A percentile compares a stretch with the other conserved stretches of the same genome.
phyloP scores from a whole-genome alignment of 306 rosid genomes.

The Pachyrhizus erosus region DNA sequence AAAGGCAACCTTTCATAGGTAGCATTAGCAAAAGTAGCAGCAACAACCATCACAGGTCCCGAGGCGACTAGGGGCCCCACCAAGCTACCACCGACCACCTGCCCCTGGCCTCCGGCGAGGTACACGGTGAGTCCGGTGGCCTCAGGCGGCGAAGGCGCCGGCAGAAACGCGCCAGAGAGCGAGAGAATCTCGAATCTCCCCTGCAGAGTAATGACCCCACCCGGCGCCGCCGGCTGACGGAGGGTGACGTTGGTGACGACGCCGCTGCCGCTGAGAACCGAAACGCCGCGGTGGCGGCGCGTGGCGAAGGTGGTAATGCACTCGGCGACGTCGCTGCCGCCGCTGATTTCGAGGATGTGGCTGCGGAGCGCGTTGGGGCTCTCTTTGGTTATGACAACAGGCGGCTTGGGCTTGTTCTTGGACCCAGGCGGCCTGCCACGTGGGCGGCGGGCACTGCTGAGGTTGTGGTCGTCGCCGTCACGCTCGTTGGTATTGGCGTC shows the following conservation, averaged over 20 bases:
- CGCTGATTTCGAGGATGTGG: constrained; percentile 75
- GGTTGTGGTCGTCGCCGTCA: constrained; percentile 2
- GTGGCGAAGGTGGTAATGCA: constrained; percentile 69
- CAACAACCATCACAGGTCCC: constrained; percentile 78
- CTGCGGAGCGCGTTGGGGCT: constrained; percentile 80
- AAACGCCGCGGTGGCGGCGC: constrained; percentile 82
- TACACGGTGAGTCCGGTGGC: constrained; percentile 71
- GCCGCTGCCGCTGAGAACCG: constrained; percentile 82
- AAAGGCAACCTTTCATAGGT: constrained; percentile 77
- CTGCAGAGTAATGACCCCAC: constrained; percentile 60
- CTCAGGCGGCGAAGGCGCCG: constrained; percentile 80
- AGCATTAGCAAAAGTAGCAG: constrained; percentile 82
- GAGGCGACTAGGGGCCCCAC: constrained; percentile 71
- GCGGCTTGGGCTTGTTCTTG: constrained; percentile 79
- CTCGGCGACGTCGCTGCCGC: constrained; percentile 69
- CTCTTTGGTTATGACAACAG: constrained; percentile 69
- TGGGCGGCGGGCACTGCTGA: constrained; percentile 55
- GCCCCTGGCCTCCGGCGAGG: constrained; percentile 77
- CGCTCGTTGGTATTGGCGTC: constrained; percentile 48
- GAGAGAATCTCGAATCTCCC: constrained; percentile 85
- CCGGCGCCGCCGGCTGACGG: constrained; percentile 67
- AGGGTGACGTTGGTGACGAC: constrained; percentile 70
- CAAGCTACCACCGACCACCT: constrained; percentile 79
- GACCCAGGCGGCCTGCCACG: constrained; percentile 93
- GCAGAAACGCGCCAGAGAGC: constrained; percentile 76